A percentile compares a stretch with the other conserved stretches of the same genome.
Evolutionary conservation across 2,329 filamentous ascomycete species (phyloP).

Genomic region (Chaetomiaceae sp.): DNA sequence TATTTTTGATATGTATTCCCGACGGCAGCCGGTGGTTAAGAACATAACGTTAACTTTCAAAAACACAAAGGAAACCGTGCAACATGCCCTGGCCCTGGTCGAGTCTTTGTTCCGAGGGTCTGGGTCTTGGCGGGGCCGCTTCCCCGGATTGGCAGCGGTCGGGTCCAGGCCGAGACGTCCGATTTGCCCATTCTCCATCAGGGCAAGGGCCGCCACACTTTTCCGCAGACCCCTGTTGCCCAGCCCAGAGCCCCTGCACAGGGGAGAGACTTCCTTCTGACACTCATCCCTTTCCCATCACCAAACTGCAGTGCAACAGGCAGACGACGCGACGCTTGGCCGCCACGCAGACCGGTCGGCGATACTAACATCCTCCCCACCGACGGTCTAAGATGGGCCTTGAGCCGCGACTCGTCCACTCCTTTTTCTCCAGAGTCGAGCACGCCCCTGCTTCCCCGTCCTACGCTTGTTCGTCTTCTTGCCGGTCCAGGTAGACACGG

Average conservation of each 20-base stretch:
- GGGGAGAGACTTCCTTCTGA: too few species aligned
- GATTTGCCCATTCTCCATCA: background rate
- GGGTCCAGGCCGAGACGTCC: background rate
- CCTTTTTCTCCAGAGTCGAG: conserved; percentile 9
- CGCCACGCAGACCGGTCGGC: background rate
- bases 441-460: background rate
- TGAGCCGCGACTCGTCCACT: conserved; percentile 13
- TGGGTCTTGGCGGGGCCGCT: conserved; percentile 12
- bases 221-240: background rate
- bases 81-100: background rate
- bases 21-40: too few species aligned
- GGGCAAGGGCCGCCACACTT: background rate
- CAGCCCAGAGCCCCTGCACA: background rate
- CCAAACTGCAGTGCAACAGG: background rate
- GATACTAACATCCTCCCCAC: background rate
- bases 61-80: too few species aligned
- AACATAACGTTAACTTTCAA: too few species aligned
- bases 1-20: too few species aligned
- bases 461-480: background rate
- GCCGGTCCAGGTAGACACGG: background rate
- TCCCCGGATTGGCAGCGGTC: conserved; percentile 17
- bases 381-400: conserved; percentile 23
- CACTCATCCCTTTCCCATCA: background rate
- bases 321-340: background rate
- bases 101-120: background rate